Evolutionary conservation across 176 grass and related monocot genomes (phyloP).

Genomic region (Microstegium vimineum): DNA sequence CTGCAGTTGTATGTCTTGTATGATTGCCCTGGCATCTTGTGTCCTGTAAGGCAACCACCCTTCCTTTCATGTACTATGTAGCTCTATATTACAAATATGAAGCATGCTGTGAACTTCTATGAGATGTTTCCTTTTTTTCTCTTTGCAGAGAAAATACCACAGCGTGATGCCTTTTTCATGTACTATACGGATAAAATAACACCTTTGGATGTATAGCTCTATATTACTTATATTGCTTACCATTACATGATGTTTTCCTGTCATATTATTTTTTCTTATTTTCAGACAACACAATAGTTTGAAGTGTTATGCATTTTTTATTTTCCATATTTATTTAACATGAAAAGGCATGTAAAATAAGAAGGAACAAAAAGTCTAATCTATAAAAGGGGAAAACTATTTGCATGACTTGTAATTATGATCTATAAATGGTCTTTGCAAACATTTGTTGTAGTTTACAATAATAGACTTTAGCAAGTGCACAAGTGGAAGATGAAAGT

Average conservation of each 20-base stretch:
- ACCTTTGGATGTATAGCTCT: background rate
- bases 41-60: conserved; percentile 19
- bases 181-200: background rate
- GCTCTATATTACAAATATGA: conserved; percentile 19
- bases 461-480: background rate
- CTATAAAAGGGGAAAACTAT: background rate
- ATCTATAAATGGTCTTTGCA: background rate
- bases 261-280: background rate
- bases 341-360: conserved; percentile 19
- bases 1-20: conserved; percentile 23
- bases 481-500: background rate
- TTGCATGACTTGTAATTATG: background rate
- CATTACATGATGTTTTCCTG: background rate
- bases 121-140: background rate
- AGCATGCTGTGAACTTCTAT: conserved; percentile 25
- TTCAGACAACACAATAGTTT: background rate
- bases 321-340: background rate
- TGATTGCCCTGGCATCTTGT: conserved; percentile 15
- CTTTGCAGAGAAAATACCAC: background rate
- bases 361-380: background rate
- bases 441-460: background rate
- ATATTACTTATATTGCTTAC: background rate
- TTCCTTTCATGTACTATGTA: conserved; percentile 26
- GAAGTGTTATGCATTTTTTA: background rate
- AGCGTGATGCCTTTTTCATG: background rate